Conservation (phyloP, 2,329 filamentous ascomycete genomes). For the Clonostachys byssicola region DNA sequence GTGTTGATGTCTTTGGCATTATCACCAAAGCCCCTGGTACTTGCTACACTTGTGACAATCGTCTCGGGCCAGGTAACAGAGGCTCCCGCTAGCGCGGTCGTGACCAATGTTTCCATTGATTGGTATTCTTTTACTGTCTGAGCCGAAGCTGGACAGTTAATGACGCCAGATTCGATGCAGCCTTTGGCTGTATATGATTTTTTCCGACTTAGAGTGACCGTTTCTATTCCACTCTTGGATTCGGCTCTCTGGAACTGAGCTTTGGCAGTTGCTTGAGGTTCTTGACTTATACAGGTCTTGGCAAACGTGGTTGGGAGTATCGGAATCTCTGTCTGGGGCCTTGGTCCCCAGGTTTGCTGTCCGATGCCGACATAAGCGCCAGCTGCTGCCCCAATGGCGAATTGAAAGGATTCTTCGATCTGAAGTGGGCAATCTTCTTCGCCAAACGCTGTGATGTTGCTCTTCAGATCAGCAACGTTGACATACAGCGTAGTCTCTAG, state of each 20-base stretch:
- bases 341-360: slow-evolving; percentile 42
- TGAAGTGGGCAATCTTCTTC: slow-evolving; percentile 35
- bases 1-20: slow-evolving; percentile 25
- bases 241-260: slow-evolving; percentile 1
- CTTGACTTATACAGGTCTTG: slow-evolving; percentile 26
- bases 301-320: slow-evolving; percentile 49
- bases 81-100: slow-evolving; percentile 29
- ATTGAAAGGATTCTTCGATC: slow-evolving; percentile 42
- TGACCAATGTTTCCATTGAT: slow-evolving; percentile 30
- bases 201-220: slow-evolving; percentile 31
- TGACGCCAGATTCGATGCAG: slow-evolving; percentile 33
- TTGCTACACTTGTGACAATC: slow-evolving; percentile 19
- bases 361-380: slow-evolving; percentile 44
- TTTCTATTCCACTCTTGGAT: slow-evolving; percentile 21
- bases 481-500: slow-evolving; percentile 43
- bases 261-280: slow-evolving; percentile 1
- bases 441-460: slow-evolving; percentile 35
- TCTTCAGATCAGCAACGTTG: slow-evolving; percentile 48
- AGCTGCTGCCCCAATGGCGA: slow-evolving; percentile 48
- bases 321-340: slow-evolving; percentile 37
- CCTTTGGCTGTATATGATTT: slow-evolving; percentile 36
- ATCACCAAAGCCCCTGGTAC: slow-evolving; percentile 34
- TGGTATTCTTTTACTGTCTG: slow-evolving; percentile 36
- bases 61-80: slow-evolving; percentile 32
- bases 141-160: slow-evolving; percentile 45